Percentiles rank a stretch among this genome's conserved stretches.
Conservation (phyloP, 1,284 basidiomycete genomes). For the Termitomyces sp. region DNA sequence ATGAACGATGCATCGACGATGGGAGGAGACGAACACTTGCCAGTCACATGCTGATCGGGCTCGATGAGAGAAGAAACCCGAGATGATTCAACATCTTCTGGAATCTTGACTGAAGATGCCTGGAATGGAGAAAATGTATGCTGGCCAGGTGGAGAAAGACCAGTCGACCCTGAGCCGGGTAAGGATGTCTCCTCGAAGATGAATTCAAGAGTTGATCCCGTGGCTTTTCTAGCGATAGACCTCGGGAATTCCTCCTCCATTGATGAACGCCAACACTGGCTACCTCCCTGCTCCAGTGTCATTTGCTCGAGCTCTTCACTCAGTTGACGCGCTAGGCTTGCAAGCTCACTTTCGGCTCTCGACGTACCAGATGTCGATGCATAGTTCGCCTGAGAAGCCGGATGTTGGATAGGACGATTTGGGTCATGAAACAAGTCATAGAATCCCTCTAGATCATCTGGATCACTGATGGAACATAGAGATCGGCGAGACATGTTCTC, state of each 20-base stretch:
- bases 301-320: conserved; percentile 49
- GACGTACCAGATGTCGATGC: neutral
- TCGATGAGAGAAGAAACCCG: conserved; percentile 46
- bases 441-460: conserved; percentile 64
- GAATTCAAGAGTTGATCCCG: conserved; percentile 14
- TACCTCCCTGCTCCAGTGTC: conserved; percentile 22
- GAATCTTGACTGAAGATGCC: conserved; percentile 38
- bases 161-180: conserved; percentile 20
- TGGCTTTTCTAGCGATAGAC: conserved; percentile 11
- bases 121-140: conserved; percentile 29
- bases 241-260: conserved; percentile 4
- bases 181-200: conserved; percentile 27
- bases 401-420: conserved; percentile 8
- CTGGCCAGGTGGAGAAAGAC: conserved; percentile 22
- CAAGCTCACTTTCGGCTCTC: conserved; percentile 47
- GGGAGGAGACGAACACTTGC: conserved; percentile 33
- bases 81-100: conserved; percentile 63
- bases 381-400: neutral
- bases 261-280: conserved; percentile 23
- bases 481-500: conserved; percentile 37
- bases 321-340: conserved; percentile 57
- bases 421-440: conserved; percentile 66
- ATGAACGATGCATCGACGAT: conserved; percentile 36
- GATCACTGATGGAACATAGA: conserved; percentile 43
- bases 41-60: conserved; percentile 37